phyloP scores from a whole-genome alignment of 1,139 yeast species.

The Arxiozyma slooffiae region DNA sequence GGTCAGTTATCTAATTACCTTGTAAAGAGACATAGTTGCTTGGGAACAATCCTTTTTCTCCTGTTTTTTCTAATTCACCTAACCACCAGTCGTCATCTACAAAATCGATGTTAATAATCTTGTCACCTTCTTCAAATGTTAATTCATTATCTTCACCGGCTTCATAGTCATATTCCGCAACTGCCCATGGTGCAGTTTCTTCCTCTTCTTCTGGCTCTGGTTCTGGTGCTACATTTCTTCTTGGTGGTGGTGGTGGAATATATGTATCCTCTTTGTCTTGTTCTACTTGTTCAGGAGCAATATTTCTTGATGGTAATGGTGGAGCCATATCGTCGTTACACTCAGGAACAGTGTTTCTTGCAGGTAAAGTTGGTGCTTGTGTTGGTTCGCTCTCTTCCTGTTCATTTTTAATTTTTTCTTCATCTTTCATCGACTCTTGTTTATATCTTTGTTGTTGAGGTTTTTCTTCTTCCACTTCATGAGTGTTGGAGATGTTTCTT shows the following conservation, averaged over 20 bases:
- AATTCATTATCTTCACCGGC: constrained; percentile 89
- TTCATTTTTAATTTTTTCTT: constrained; percentile 14
- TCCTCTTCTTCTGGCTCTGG: constrained; percentile 24
- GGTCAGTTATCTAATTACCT: constrained; percentile 13
- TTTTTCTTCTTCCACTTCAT: constrained; percentile 15
- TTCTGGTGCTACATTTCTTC: constrained; percentile 26
- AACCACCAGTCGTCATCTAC: constrained; percentile 97
- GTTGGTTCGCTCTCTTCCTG: constrained; percentile 12
- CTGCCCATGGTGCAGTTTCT: constrained; percentile 44
- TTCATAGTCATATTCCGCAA: constrained; percentile 78
- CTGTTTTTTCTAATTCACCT: constrained; percentile 54
- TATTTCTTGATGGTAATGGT: constrained; percentile 10
- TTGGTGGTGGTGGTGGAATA: constrained; percentile 31
- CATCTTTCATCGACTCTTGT: constrained; percentile 23
- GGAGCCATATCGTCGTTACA: constrained; percentile 17
- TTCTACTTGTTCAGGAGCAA: background rate
- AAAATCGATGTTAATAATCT: constrained; percentile 71
- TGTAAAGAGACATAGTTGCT: constrained; percentile 64
- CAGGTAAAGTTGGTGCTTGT: constrained; percentile 30
- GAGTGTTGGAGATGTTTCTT: constrained; percentile 19
- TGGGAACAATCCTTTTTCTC: constrained; percentile 81
- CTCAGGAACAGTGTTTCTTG: constrained; percentile 14
- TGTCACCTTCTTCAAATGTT: constrained; percentile 71
- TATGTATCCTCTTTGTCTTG: constrained; percentile 2
- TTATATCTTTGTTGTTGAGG: constrained; percentile 7